Evolutionary conservation across 371 early-diverging fungal genomes (phyloP).

Genomic region (Mucor piriformis): DNA sequence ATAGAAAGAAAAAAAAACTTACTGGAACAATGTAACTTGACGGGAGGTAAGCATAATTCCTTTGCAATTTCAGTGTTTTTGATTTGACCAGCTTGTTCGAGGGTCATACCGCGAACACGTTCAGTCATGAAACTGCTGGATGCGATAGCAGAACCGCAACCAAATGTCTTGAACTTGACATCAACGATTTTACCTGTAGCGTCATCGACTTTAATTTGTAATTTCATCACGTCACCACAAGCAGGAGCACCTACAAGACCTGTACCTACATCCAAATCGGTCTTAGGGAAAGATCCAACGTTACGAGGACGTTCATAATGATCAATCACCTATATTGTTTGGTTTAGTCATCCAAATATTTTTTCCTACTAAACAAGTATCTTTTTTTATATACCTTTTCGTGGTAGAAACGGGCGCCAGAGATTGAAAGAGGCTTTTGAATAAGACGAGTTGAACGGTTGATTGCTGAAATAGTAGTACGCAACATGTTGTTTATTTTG

Average conservation of each 20-base stretch:
- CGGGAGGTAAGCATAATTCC: constrained; percentile 95
- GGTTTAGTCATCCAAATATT: constrained; percentile 1
- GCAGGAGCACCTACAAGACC: constrained; percentile 99
- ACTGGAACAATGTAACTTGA: constrained; percentile 98
- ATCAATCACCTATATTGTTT: constrained; percentile 75
- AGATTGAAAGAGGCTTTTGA: constrained; percentile 37
- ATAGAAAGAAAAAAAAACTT: constrained; percentile 31
- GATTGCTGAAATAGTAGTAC: constrained; percentile 27
- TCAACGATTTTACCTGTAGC: constrained; percentile 90
- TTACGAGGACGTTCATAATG: constrained; percentile 97
- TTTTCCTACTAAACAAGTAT: too few species aligned
- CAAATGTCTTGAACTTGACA: constrained; percentile 99
- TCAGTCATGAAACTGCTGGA: constrained; percentile 94
- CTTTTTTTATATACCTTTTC: constrained; percentile 56
- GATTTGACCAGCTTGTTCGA: constrained; percentile 91
- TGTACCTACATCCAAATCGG: constrained; percentile 90
- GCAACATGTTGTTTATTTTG: constrained; percentile 25
- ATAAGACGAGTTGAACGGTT: constrained; percentile 26
- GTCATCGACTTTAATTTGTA: constrained; percentile 97
- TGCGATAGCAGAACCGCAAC: constrained; percentile 99
- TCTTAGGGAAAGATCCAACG: constrained; percentile 93
- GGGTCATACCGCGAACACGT: constrained; percentile 90
- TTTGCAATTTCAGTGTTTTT: constrained; percentile 98
- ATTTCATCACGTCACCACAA: constrained; percentile 99
- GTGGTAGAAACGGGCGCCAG: constrained; percentile 64